These are phyloP conservation scores for Austroboletus rostrupii DNA, from an alignment of 1,284 basidiomycete genomes.

Conservation along the genomic window DNA sequence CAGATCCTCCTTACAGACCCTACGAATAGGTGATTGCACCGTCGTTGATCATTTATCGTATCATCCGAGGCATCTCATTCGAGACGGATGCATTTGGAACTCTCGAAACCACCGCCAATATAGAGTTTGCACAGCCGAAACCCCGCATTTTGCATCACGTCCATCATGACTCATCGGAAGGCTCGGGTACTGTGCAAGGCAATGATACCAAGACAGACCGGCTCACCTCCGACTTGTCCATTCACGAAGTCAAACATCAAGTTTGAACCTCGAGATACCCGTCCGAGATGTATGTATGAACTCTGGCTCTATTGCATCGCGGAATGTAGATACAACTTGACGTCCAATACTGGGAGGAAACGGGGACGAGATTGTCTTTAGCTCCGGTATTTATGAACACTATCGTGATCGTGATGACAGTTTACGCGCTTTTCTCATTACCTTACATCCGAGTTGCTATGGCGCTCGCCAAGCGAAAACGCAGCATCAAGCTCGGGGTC, in stretches of 20 bases:
- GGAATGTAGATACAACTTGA: not conserved
- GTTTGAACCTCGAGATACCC: not conserved
- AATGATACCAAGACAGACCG: not conserved
- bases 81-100: slow-evolving; percentile 7
- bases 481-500: too few relatives aligned
- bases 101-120: not conserved
- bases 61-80: slow-evolving; percentile 16
- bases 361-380: not conserved
- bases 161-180: not conserved
- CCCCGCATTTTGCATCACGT: not conserved
- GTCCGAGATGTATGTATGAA: not conserved
- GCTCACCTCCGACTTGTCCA: not conserved
- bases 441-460: not conserved
- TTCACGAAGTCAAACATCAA: not conserved
- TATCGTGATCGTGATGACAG: not conserved
- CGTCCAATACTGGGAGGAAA: not conserved
- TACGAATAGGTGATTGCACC: slow-evolving; percentile 14
- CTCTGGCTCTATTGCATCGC: not conserved
- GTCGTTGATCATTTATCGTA: slow-evolving; percentile 21
- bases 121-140: not conserved
- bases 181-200: not conserved
- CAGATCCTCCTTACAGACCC: not conserved
- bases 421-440: not conserved
- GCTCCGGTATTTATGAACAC: not conserved
- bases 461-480: too few relatives aligned